These are phyloP conservation scores for Hypoxylon sp. DNA, from an alignment of 2,329 filamentous ascomycete genomes.

Conservation along the genomic window DNA sequence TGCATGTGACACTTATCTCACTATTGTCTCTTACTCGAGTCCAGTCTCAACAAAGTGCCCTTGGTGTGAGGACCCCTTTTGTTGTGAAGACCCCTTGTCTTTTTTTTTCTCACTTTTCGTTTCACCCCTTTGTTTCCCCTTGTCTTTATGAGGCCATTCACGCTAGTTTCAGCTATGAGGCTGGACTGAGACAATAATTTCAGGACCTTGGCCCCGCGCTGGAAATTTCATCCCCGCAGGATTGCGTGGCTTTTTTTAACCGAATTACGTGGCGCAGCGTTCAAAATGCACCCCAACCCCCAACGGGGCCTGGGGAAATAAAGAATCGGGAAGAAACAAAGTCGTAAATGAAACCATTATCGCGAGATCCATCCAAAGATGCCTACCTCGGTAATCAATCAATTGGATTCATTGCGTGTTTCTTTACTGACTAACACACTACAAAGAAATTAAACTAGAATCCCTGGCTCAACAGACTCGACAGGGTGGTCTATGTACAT, in stretches of 20 bases:
- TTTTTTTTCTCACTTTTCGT: constrained; percentile 14
- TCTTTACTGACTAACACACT: background rate
- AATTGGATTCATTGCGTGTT: constrained; percentile 3
- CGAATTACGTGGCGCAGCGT: constrained; percentile 18
- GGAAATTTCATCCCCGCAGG: constrained; percentile 18
- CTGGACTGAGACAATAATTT: background rate
- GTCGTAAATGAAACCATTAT: constrained; percentile 14
- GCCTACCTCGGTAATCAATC: too few relatives aligned
- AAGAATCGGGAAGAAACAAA: constrained; percentile 15
- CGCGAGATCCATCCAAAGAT: background rate
- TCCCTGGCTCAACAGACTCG: constrained; percentile 2
- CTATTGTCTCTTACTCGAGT: constrained; percentile 13
- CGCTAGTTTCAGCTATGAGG: constrained; percentile 13
- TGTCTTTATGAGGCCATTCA: background rate
- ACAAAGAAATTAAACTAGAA: constrained; percentile 16
- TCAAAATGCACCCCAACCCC: constrained; percentile 14
- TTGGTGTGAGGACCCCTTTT: constrained; percentile 13
- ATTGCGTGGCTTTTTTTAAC: constrained; percentile 29
- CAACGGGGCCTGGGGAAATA: constrained; percentile 10
- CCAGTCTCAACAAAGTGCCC: background rate
- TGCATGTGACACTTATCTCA: constrained; percentile 18
- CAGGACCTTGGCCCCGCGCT: background rate
- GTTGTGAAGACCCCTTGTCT: too few relatives aligned
- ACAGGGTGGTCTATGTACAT: constrained; percentile 14
- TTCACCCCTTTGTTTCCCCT: constrained; percentile 14